phyloP scores from a whole-genome alignment of 108 stramenopile genomes.

The Cyclotella distinguenda region DNA sequence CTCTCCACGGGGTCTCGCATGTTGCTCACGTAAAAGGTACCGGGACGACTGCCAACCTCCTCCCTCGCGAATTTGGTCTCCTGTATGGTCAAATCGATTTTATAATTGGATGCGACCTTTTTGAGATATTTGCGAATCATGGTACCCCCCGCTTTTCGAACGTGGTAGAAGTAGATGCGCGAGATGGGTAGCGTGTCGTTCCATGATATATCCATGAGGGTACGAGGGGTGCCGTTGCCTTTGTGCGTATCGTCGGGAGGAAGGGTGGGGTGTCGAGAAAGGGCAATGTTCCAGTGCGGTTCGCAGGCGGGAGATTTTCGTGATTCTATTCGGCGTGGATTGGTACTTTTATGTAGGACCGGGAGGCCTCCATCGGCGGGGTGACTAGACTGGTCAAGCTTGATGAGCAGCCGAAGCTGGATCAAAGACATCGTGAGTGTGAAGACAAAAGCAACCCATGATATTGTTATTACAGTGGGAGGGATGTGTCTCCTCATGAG shows the following conservation, averaged over 20 bases:
- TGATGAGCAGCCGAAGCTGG: background rate
- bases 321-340: background rate
- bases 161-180: conserved; percentile 43
- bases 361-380: background rate
- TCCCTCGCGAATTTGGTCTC: conserved; percentile 32
- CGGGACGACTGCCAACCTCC: conserved; percentile 24
- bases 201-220: background rate
- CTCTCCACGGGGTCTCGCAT: conserved; percentile 38
- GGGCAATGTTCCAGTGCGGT: conserved; percentile 22
- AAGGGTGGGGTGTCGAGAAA: background rate
- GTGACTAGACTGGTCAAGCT: background rate
- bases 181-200: conserved; percentile 3
- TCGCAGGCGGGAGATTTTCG: conserved; percentile 16
- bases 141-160: conserved; percentile 45
- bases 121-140: conserved; percentile 45
- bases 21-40: conserved; percentile 40
- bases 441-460: background rate
- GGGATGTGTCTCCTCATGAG: no score
- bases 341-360: background rate
- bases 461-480: no score
- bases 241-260: background rate
- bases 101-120: conserved; percentile 15
- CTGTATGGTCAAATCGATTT: conserved; percentile 16
- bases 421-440: background rate
- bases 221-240: background rate